Conservation (phyloP, 805 yeast genomes). For the Yamadazyma akitaensis region DNA sequence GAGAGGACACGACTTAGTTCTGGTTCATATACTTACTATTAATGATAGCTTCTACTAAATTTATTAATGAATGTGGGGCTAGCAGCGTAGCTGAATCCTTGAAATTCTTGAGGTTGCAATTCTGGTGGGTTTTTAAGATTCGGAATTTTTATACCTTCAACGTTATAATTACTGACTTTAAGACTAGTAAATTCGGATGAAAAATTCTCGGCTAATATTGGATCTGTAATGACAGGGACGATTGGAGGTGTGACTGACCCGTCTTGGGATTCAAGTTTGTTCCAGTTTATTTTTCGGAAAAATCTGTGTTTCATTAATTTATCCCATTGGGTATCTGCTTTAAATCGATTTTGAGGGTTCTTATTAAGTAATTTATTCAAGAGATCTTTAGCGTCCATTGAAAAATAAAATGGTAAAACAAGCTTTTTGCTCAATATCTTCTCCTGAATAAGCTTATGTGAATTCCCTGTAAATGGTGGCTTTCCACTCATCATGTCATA, state of each 20-base stretch:
- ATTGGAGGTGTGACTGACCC: slow-evolving; percentile 33
- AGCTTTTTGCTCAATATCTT: slow-evolving; percentile 34
- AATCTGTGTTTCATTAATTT: slow-evolving; percentile 34
- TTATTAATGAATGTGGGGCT: slow-evolving; percentile 27
- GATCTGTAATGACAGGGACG: slow-evolving; percentile 42
- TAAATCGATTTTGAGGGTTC: slow-evolving; percentile 35
- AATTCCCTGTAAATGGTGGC: slow-evolving; percentile 44
- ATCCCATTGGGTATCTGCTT: slow-evolving; percentile 34
- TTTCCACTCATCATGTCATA: slow-evolving; percentile 43
- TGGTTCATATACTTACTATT: background rate
- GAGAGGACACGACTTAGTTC: background rate
- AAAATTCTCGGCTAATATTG: slow-evolving; percentile 44
- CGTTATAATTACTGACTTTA: slow-evolving; percentile 37
- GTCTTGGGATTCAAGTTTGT: slow-evolving; percentile 26
- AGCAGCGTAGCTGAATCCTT: slow-evolving; percentile 34
- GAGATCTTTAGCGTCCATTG: slow-evolving; percentile 41
- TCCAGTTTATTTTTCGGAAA: slow-evolving; percentile 39
- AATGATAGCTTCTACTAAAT: slow-evolving; percentile 7
- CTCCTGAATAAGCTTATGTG: slow-evolving; percentile 37
- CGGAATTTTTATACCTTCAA: slow-evolving; percentile 11
- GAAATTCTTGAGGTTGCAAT: slow-evolving; percentile 12
- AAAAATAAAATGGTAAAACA: slow-evolving; percentile 38
- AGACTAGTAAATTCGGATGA: slow-evolving; percentile 40
- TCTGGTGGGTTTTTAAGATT: background rate
- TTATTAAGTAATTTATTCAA: slow-evolving; percentile 36